Evolutionary conservation across 495 filamentous ascomycete genomes (phyloP).

Genomic region (Xylaria venustula): DNA sequence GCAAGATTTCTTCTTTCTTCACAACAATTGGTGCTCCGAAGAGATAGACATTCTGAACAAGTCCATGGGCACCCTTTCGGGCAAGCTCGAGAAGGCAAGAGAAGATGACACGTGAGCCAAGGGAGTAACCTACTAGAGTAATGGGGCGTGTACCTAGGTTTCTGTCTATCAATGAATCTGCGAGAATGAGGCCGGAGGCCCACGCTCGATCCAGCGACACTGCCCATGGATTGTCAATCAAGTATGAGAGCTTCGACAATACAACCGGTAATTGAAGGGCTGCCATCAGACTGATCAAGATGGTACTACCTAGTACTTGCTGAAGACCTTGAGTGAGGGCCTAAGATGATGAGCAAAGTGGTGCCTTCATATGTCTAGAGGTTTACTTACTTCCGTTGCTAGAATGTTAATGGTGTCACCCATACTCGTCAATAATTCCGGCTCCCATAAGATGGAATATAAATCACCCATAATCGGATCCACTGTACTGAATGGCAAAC

Average conservation of each 20-base stretch:
- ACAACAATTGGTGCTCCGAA: constrained; percentile 92
- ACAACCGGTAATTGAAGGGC: constrained; percentile 91
- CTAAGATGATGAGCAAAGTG: constrained; percentile 38
- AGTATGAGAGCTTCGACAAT: constrained; percentile 89
- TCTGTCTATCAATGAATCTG: constrained; percentile 87
- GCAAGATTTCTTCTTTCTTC: constrained; percentile 86
- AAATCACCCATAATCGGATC: constrained; percentile 98
- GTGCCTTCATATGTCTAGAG: not conserved
- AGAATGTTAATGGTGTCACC: constrained; percentile 98
- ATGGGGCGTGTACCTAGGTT: constrained; percentile 90
- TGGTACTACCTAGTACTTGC: constrained; percentile 89
- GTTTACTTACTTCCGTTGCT: constrained; percentile 80
- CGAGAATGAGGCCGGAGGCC: constrained; percentile 86
- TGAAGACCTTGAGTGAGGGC: constrained; percentile 94
- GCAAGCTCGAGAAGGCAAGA: constrained; percentile 87
- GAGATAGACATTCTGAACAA: constrained; percentile 93
- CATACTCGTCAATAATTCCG: constrained; percentile 96
- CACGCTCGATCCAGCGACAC: constrained; percentile 89
- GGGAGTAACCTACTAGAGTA: constrained; percentile 94
- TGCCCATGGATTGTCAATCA: constrained; percentile 98
- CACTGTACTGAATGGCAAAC: constrained; percentile 90
- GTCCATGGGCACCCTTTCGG: constrained; percentile 78
- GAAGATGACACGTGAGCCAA: constrained; percentile 91
- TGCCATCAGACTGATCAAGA: constrained; percentile 86
- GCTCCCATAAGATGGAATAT: constrained; percentile 97